These are phyloP conservation scores for Pichia membranifaciens DNA, from an alignment of 805 yeast species.

Conservation along the genomic window DNA sequence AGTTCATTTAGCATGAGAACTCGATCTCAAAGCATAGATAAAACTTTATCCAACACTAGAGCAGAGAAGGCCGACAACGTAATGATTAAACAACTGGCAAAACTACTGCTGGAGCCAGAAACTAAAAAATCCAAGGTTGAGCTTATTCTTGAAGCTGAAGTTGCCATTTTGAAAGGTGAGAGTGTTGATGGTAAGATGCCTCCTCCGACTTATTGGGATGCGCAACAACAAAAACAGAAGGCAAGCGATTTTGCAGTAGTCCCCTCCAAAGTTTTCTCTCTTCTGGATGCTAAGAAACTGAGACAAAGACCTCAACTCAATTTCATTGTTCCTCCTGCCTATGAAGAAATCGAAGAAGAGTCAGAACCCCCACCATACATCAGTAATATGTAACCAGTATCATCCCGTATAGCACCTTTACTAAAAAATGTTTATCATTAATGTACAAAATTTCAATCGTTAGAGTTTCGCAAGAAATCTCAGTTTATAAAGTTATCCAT, in stretches of 20 bases:
- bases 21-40: slow-evolving; percentile 12
- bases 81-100: slow-evolving; percentile 20
- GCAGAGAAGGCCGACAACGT: slow-evolving; percentile 16
- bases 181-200: slow-evolving; percentile 20
- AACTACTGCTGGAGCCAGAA: slow-evolving; percentile 16
- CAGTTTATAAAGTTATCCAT: slow-evolving; percentile 24
- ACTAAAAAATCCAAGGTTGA: slow-evolving; percentile 18
- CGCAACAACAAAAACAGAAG: neutral
- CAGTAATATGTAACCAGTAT: neutral
- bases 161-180: slow-evolving; percentile 18
- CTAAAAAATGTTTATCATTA: too few relatives aligned
- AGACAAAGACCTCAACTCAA: slow-evolving; percentile 4
- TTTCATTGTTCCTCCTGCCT: slow-evolving; percentile 15
- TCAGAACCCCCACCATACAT: slow-evolving; percentile 10
- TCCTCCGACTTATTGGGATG: slow-evolving; percentile 18
- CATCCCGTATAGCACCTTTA: too few relatives aligned
- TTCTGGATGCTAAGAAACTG: neutral
- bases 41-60: slow-evolving; percentile 2
- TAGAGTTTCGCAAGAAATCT: too few relatives aligned
- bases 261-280: neutral
- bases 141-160: slow-evolving; percentile 18
- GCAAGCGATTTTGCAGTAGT: neutral
- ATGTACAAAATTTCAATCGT: too few relatives aligned
- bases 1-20: slow-evolving; percentile 10
- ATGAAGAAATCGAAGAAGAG: slow-evolving; percentile 13